These are phyloP conservation scores for Pythium brassicae DNA, from an alignment of 352 stramenopile species.

Conservation along the genomic window DNA sequence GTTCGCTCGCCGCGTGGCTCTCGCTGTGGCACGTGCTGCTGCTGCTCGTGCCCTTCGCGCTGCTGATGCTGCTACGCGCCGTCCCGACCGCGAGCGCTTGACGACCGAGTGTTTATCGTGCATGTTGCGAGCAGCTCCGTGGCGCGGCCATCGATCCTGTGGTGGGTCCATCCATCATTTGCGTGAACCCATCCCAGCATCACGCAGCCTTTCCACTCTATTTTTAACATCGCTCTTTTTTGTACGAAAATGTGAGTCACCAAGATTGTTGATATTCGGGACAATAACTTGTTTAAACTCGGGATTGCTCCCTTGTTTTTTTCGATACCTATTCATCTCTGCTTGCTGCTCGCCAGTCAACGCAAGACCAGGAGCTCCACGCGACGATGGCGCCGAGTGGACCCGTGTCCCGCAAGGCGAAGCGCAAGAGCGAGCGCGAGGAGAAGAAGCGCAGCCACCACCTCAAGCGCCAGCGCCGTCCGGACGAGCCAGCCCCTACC, in stretches of 20 bases:
- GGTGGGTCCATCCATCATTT: too few relatives aligned
- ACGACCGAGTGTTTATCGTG: not conserved
- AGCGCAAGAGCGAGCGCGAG: conserved; percentile 72
- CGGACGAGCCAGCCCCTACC: not conserved
- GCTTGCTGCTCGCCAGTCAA: too few relatives aligned
- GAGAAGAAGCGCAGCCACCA: conserved; percentile 75
- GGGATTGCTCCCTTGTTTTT: too few relatives aligned
- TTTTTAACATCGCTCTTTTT: too few relatives aligned
- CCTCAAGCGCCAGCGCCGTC: conserved; percentile 40
- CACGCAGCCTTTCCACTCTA: too few relatives aligned
- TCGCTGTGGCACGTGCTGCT: conserved; percentile 20
- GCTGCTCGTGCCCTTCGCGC: conserved; percentile 20
- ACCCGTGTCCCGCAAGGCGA: conserved; percentile 55
- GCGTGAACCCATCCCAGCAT: too few relatives aligned
- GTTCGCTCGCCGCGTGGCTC: not conserved
- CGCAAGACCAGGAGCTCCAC: not conserved
- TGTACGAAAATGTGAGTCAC: too few relatives aligned
- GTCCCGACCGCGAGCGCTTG: conserved; percentile 15
- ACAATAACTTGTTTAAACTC: too few relatives aligned
- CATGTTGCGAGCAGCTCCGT: not conserved
- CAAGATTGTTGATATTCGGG: too few relatives aligned
- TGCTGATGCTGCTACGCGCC: not conserved
- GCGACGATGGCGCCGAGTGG: conserved; percentile 19
- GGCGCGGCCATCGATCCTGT: too few relatives aligned
- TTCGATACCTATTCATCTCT: too few relatives aligned